Base-by-base conservation (phyloP, 73 alveolate genomes). In the Symbiodinium pilosum region DNA sequence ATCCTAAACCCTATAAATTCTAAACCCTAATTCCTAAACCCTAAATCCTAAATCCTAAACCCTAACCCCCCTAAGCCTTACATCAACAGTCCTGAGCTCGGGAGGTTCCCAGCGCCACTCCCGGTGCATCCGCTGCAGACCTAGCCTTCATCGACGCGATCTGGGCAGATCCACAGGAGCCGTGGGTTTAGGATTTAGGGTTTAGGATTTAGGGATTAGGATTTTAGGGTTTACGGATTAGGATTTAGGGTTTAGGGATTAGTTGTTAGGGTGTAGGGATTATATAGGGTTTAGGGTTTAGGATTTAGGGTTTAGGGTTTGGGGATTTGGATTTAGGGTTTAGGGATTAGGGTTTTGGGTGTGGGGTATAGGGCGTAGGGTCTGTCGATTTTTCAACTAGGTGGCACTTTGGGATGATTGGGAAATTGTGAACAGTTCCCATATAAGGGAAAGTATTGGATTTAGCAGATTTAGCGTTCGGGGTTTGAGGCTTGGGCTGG, bases 81-180 rank as follows among this genome's bases (percentile, higher is more conserved):
- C 34, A 56, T 8, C 6, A 47, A 47, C 6, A 68, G 4, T 12
- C 83, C 34, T 14, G 51, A 75, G 11, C 16, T 12, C 51, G 51
- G 51, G 86, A 75, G 86, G 47, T 75, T 21, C 96, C 96, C 18
- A 64, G 88, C 28, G 86, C 96, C 51, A 41, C 87, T n/a, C 51
- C 75, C 36, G 87, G 88, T 1, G 96, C 96, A 36, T 69, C 88
- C 28, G 96, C 96, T 42, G 96, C 73, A 28, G 96, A 91, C 85
- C 36, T 91, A 30, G 96, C 96, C 34, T 91, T 91, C 42, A 69
- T 71, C 88, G 96, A 91, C n/a, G 96, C 96, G 68, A 91, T 91
- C 75, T 91, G 96, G 96, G 96, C 96, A 6, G 96, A 91, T 43
- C 96, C 96, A 7, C 96, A 91, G 96, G 93, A 21, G 52, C 36